A percentile compares a stretch with the other conserved stretches of the same genome.
Conservation (phyloP, 2,329 filamentous ascomycete genomes). For the Stenocarpella maydis region DNA sequence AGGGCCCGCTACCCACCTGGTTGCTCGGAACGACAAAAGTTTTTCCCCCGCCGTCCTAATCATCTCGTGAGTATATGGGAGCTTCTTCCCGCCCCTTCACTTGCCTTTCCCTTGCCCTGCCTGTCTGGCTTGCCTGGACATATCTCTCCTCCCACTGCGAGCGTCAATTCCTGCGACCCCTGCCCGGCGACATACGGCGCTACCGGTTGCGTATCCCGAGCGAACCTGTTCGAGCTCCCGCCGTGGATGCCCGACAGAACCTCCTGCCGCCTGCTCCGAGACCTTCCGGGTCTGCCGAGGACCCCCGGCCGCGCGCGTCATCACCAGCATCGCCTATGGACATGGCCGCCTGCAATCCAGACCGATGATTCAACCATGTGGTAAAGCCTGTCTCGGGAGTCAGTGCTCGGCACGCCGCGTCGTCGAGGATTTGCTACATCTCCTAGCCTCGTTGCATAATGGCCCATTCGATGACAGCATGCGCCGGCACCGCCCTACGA, state of each 20-base stretch:
- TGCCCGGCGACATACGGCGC: not conserved
- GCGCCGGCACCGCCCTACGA: not conserved
- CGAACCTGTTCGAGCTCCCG: not conserved
- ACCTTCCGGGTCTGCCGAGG: slow-evolving; percentile 7
- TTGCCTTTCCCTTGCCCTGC: not conserved
- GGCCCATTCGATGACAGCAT: not conserved
- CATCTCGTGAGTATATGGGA: slow-evolving; percentile 9
- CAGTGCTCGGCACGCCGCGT: not conserved
- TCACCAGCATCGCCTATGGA: not conserved
- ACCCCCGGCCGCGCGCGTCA: not conserved
- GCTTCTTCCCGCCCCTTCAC: not conserved
- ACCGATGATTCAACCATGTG: not conserved
- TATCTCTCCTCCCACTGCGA: not conserved
- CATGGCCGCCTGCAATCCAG: not conserved
- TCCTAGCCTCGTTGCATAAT: not conserved
- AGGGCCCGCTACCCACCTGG: not conserved
- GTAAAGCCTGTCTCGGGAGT: no score
- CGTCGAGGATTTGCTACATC: not conserved
- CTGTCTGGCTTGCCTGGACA: not conserved
- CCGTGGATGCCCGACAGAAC: not conserved
- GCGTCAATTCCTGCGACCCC: not conserved
- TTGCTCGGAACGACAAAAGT: slow-evolving; percentile 22
- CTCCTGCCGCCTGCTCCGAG: not conserved
- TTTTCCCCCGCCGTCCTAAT: slow-evolving; percentile 9
- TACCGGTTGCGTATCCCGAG: not conserved